Evolutionary conservation across 208 protist species (phyloP).

Genomic region (Kentomonas sorsogonicus): DNA sequence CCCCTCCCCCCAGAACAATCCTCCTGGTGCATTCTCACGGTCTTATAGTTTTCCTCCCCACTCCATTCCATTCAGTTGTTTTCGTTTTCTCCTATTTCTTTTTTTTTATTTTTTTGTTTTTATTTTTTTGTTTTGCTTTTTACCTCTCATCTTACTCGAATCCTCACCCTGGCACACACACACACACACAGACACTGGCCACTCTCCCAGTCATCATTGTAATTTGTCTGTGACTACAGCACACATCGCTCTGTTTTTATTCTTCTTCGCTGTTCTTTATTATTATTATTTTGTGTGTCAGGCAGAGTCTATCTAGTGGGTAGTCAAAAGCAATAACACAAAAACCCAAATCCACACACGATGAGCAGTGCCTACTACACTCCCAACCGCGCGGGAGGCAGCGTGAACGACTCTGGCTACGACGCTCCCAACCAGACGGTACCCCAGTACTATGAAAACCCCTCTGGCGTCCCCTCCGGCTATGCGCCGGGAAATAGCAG

Average conservation of each 20-base stretch:
- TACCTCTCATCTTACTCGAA: background rate
- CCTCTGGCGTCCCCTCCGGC: no score
- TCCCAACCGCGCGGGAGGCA: no score
- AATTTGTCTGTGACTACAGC: background rate
- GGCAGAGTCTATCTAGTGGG: background rate
- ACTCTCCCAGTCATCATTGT: background rate
- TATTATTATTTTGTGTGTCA: background rate
- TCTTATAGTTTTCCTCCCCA: constrained; percentile 7
- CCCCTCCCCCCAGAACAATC: background rate
- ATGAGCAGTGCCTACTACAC: no score
- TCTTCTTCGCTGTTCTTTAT: background rate
- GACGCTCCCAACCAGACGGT: no score
- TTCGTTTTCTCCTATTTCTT: constrained; percentile 4
- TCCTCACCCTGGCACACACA: background rate
- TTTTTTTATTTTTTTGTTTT: constrained; percentile 12
- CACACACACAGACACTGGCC: background rate
- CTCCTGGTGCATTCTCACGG: background rate
- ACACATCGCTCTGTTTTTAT: background rate
- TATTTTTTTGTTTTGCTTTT: constrained; percentile 13
- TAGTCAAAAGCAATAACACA: no score
- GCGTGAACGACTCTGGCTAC: no score
- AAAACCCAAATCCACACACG: no score
- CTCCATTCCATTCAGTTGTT: background rate
- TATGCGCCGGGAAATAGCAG: no score
- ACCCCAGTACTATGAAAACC: no score